Conservation (phyloP, 2,329 filamentous ascomycete genomes). For the Xylariaceae sp. region DNA sequence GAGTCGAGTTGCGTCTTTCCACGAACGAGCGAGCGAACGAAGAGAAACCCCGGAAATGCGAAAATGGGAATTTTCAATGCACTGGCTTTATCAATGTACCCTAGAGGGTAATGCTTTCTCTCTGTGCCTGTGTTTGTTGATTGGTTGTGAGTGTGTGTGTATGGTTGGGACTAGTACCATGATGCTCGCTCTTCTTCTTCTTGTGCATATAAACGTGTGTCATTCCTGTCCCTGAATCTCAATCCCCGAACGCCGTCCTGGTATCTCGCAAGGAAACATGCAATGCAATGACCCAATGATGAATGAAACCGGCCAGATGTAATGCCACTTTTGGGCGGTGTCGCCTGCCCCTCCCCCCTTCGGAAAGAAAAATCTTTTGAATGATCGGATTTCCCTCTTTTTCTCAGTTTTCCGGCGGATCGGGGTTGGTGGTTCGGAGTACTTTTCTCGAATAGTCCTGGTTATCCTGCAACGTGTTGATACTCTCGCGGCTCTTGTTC, state of each 20-base stretch:
- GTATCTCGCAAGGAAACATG: slow-evolving; percentile 39
- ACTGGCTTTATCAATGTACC: slow-evolving; percentile 5
- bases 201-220: slow-evolving; percentile 22
- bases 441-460: slow-evolving; percentile 61
- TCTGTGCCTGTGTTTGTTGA: no score
- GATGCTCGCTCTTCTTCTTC: slow-evolving; percentile 13
- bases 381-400: background rate
- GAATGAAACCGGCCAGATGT: slow-evolving; percentile 22
- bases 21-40: background rate
- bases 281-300: slow-evolving; percentile 35
- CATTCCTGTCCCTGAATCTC: slow-evolving; percentile 16
- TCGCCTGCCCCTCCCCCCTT: slow-evolving; percentile 16
- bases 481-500: slow-evolving; percentile 57
- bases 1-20: no score
- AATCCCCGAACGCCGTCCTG: slow-evolving; percentile 39
- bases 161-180: slow-evolving; percentile 7
- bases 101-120: background rate
- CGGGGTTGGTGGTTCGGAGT: slow-evolving; percentile 59
- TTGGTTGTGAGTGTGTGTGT: background rate
- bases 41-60: slow-evolving; percentile 16
- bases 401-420: slow-evolving; percentile 39
- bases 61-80: slow-evolving; percentile 9
- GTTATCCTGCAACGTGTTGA: slow-evolving; percentile 59
- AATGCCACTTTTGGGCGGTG: slow-evolving; percentile 31
- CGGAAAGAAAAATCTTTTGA: background rate